Base-by-base conservation (phyloP, 805 yeast genomes). In the Metschnikowia borealis region DNA sequence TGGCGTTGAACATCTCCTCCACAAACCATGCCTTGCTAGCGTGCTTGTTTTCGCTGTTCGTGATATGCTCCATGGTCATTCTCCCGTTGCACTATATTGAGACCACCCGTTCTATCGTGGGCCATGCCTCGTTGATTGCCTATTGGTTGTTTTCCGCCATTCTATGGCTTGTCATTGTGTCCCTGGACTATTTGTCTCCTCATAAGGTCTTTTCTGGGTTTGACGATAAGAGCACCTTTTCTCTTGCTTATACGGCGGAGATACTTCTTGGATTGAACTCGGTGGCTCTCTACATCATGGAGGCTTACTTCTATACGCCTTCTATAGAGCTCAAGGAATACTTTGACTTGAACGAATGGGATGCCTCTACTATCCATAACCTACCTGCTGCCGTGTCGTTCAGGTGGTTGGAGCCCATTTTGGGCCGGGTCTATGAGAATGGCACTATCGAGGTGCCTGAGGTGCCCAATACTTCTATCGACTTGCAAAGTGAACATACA, bases 371-470 rank as follows among this genome's bases (percentile, higher is more conserved):
- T 8, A 54, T 53, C 26, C 54, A 59, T 35, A 63, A 65, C 53
- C 37, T 68, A 40, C 59, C 62, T 38, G 49, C 61, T 6, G 45
- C 50, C 17, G 47, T 63, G 38, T 55, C 69, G 14, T 67, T 67
- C 48, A 47, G 52, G 21, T 70, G 66, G 64, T 53, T 67, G 33
- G 60, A 62, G 36, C 68, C 68, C 2, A 51, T 62, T 23, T 62
- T 70, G 38, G 47, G 54, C 32, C 50, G 58, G 29, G 62, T 67
- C 44, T 58, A 65, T 53, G 44, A 48, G 17, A 59, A 64, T 7
- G 59, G 54, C n/a, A 59, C 59, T 17, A 63, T 66, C 17, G 52
- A 50, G 23, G 54, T 57, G 10, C 42, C 55, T 1, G 63, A 63
- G 8, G 46, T 56, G 32, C 61, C 61, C 3, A 48, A 40, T 38